Evolutionary conservation across 2,329 filamentous ascomycete species (phyloP).

Genomic region (Colletotrichum neosansevieriae): DNA sequence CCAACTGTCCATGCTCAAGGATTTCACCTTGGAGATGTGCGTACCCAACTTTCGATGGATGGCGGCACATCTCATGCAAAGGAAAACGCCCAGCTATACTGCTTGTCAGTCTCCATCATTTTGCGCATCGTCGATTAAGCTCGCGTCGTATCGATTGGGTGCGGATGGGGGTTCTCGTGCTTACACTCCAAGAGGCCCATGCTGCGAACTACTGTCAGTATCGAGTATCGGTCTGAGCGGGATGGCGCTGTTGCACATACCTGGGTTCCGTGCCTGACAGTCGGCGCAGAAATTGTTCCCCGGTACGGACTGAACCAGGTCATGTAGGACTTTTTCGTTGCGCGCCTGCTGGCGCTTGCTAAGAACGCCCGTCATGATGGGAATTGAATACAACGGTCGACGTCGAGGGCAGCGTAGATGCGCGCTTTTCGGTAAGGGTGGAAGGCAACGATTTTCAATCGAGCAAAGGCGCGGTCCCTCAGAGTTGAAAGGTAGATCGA

Average conservation of each 20-base stretch:
- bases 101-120: slow-evolving; percentile 30
- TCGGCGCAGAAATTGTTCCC: slow-evolving; percentile 97
- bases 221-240: slow-evolving; percentile 11
- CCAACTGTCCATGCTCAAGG: slow-evolving; percentile 98
- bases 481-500: slow-evolving; percentile 29
- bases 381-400: slow-evolving; percentile 28
- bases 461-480: slow-evolving; percentile 21
- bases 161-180: slow-evolving; percentile 49
- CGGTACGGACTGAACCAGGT: slow-evolving; percentile 83
- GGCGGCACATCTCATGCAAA: slow-evolving; percentile 97
- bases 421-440: slow-evolving; percentile 12
- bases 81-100: slow-evolving; percentile 86
- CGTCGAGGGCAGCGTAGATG: slow-evolving; percentile 7
- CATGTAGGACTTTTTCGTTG: slow-evolving; percentile 92
- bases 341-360: slow-evolving; percentile 98
- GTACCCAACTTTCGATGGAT: slow-evolving; percentile 97
- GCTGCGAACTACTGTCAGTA: slow-evolving; percentile 59
- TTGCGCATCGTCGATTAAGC: neutral
- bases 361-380: slow-evolving; percentile 76
- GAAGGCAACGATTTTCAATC: slow-evolving; percentile 12
- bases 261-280: slow-evolving; percentile 91
- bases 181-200: slow-evolving; percentile 97
- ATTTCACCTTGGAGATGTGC: slow-evolving; percentile 99
- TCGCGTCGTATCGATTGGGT: slow-evolving; percentile 17
- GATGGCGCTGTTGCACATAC: slow-evolving; percentile 58